Conservation (phyloP, 306 rosid species). For the Leucaena leucocephala region DNA sequence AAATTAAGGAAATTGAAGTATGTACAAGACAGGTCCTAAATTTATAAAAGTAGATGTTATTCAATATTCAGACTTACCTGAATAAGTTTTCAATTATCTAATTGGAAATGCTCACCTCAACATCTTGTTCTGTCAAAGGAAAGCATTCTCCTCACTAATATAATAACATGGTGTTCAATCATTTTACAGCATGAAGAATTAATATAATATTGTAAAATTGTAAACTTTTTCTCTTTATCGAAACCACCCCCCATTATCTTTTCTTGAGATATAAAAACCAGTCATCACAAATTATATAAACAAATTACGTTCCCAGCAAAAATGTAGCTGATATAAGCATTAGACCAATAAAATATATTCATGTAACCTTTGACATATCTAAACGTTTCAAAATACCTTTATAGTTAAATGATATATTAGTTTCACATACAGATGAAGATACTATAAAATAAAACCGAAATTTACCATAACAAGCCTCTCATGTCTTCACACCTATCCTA, state of each 20-base stretch:
- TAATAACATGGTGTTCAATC: neutral
- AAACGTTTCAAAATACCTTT: neutral
- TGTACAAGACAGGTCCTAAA: neutral
- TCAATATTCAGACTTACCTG: neutral
- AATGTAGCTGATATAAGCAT: neutral
- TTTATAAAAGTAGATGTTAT: neutral
- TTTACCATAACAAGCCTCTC: constrained; percentile 33
- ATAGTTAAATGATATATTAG: constrained; percentile 2
- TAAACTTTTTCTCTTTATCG: neutral
- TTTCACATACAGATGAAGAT: constrained; percentile 16
- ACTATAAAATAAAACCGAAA: neutral
- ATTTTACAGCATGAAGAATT: neutral
- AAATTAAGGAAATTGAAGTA: neutral
- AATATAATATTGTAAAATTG: neutral
- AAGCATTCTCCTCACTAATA: constrained; percentile 1
- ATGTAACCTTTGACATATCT: neutral
- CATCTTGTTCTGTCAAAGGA: neutral
- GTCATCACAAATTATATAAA: neutral
- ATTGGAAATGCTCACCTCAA: constrained; percentile 7
- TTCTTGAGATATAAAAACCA: neutral
- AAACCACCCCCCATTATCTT: neutral
- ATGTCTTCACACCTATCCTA: constrained; percentile 28
- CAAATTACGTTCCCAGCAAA: constrained; percentile 15
- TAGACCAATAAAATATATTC: neutral
- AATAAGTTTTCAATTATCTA: neutral